Evolutionary conservation across 2,329 filamentous ascomycete species (phyloP), one percentile per base, ranked within the genome.

Genomic region (Fusarium sp.): DNA sequence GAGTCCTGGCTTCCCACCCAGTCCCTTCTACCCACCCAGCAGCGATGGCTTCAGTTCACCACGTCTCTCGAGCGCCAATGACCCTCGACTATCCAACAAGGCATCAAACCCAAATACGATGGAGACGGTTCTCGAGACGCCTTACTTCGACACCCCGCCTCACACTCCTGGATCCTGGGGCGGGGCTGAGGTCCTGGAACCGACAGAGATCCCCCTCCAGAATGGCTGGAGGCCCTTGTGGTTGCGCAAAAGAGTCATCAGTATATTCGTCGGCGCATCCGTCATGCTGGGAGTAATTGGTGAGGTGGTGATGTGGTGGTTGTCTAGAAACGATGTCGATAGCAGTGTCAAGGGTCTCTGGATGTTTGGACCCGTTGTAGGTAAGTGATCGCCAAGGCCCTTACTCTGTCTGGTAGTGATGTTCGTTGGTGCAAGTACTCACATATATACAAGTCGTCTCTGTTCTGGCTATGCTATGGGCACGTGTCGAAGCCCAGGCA

Each of bases 301-400:
- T 4, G 70, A 72, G 38, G 53, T 69, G n/a, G 57, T 70, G 1
- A 61, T 57, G 53, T 69, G 66, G 60, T 49, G 60, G 38, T 55
- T 71, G 11, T 69, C 66, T 9, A 56, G 54, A 29, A 53, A 59
- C 6, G 53, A 64, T 43, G 52, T 62, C 23, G 52, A 62, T 32
- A 59, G 49, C 35, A 54, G 29, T 17, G n/a, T 62, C 31, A 53
- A 58, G 44, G 70, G 67, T 29, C 33, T 70, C 13, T 72, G 70
- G 70, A 72, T 63, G 8, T 72, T 71, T 59, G 65, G 63, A 8
- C 70, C 70, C 7, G 59, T 72, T 37, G 48, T 70, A 47, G 63
- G 70, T 72, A 47, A 71, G 70, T 64, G 39, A 52, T 59, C 55
- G 37, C 27, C 41, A 53, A 36, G 44, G 38, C 31, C 43, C 41